phyloP scores from a whole-genome alignment of 352 stramenopile species.

The Pythium dissimile region DNA sequence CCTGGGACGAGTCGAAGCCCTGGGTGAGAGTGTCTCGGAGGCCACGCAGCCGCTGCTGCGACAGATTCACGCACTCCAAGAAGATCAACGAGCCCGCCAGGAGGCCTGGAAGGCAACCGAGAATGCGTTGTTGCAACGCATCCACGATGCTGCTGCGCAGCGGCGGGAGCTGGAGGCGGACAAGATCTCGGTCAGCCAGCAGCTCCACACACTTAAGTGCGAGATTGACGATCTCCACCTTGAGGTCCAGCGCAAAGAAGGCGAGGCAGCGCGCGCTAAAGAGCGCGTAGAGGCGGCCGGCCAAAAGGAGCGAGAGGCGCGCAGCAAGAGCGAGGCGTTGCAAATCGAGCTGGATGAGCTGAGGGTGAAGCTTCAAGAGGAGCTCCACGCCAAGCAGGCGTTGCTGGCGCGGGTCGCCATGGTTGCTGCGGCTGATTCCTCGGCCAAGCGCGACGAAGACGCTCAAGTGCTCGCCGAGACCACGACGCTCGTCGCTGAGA shows the following conservation, averaged over 20 bases:
- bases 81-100: constrained; percentile 57
- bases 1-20: constrained; percentile 55
- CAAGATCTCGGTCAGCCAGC: constrained; percentile 36
- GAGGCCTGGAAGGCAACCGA: constrained; percentile 58
- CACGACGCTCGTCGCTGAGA: constrained; percentile 24
- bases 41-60: constrained; percentile 72
- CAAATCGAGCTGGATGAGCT: constrained; percentile 52
- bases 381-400: constrained; percentile 19
- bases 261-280: constrained; percentile 31
- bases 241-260: constrained; percentile 25
- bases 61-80: constrained; percentile 65
- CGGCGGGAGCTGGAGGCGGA: constrained; percentile 35
- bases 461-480: constrained; percentile 1
- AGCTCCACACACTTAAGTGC: constrained; percentile 30
- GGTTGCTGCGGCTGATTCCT: constrained; percentile 1
- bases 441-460: neutral
- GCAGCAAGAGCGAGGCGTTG: constrained; percentile 35
- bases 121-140: constrained; percentile 33
- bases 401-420: constrained; percentile 11
- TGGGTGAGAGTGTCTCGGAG: constrained; percentile 65
- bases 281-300: constrained; percentile 28
- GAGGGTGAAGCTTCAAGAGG: constrained; percentile 33
- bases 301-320: constrained; percentile 36
- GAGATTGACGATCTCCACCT: constrained; percentile 36
- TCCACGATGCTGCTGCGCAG: constrained; percentile 35